These are phyloP conservation scores for Lactarius trivialis DNA, from an alignment of 768 basidiomycete genomes.

Conservation along the genomic window DNA sequence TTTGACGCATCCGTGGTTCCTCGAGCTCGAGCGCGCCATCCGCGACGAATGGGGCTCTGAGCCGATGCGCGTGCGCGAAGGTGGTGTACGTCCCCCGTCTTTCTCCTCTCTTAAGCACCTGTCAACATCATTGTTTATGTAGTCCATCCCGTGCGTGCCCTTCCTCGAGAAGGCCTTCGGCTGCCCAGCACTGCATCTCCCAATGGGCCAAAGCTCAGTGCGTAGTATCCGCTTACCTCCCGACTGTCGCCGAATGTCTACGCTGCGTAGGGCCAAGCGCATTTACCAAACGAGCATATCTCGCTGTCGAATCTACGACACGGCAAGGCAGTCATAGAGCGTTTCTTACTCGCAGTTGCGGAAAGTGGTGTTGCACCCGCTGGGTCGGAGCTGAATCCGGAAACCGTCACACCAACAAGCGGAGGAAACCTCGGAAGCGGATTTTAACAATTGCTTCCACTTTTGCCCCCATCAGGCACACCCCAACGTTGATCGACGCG, in stretches of 20 bases:
- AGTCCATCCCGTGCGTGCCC: constrained; percentile 94
- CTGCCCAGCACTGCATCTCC: constrained; percentile 87
- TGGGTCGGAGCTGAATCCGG: not conserved
- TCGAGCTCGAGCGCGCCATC: constrained; percentile 76
- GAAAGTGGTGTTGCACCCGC: constrained; percentile 17
- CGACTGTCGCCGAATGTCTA: not conserved
- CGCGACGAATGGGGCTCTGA: constrained; percentile 80
- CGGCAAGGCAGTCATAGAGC: constrained; percentile 71
- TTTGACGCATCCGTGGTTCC: constrained; percentile 79
- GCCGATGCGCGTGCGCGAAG: constrained; percentile 87
- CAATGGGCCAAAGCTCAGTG: constrained; percentile 88
- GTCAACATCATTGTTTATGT: not conserved
- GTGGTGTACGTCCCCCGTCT: constrained; percentile 54
- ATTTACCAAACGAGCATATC: constrained; percentile 90
- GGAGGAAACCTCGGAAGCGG: not conserved
- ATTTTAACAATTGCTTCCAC: not conserved
- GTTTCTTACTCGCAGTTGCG: constrained; percentile 57
- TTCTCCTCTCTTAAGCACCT: not conserved
- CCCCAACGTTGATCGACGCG: not conserved
- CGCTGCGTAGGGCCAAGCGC: constrained; percentile 68
- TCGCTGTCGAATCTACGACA: constrained; percentile 73
- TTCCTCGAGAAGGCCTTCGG: constrained; percentile 88
- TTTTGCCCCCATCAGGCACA: not conserved
- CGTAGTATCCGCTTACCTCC: constrained; percentile 25
- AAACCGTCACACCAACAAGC: not conserved